Base-by-base conservation (phyloP, 306 rosid genomes). In the Hippophae tibetana region DNA sequence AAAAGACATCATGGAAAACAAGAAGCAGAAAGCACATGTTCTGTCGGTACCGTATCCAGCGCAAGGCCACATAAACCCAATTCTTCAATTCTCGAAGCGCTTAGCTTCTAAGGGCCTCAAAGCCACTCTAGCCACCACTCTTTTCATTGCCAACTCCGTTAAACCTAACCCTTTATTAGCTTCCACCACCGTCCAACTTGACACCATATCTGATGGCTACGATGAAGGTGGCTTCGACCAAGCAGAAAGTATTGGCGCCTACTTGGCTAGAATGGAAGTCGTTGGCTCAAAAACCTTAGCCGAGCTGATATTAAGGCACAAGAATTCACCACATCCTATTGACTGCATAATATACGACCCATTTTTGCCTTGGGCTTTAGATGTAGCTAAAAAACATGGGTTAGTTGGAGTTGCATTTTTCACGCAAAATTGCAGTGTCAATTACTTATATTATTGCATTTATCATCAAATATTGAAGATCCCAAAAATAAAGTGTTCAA, bases 41-140 rank as follows among this genome's bases (percentile, higher is more conserved):
- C 44, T 73, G 7, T 57, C 63, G 7, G 6, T 73, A 27, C 58
- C 78, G 5, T 55, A 13, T 18, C 62, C 65, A 8, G 9, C 43
- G 10, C 78, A 73, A 57, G 70, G 78, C 53, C 78, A 73, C 70
- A 63, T 73, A 6, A 62, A 60, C 47, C 78, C 78, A 6, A 58
- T 73, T 62, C 69, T 68, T 8, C 70, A 73, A 47, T 73, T 73
- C 61, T 55, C 78, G 44, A 73, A 73, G 9, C 70, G 59, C 38
- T 45, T 68, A 0, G 53, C 55, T 9, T 60, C 64, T 10, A 59
- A 27, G 45, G 59, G 67, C 2, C 46, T 68, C 57, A 42, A 18
- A 48, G 51, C 57, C 18, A 68, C 70, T 1, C 46, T 74, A 0
- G 62, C 62, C 43, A 43, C 68, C 38, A 14, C 72, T 13, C 4